These are phyloP conservation scores for Lodderomyces jiufengensis DNA, from an alignment of 1,139 yeast genomes.

Conservation along the genomic window DNA sequence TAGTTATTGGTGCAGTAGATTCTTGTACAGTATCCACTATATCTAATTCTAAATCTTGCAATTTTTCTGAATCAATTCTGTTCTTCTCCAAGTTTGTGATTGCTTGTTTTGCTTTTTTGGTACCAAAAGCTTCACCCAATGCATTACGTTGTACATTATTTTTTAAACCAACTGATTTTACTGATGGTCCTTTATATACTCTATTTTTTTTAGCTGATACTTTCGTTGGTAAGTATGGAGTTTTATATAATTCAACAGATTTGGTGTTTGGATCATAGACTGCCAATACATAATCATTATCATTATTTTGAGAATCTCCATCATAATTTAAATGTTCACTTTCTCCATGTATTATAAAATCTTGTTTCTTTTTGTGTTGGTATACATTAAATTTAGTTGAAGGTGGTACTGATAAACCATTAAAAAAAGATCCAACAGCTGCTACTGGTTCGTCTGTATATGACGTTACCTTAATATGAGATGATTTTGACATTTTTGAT, in stretches of 20 bases:
- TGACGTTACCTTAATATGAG: constrained; percentile 10
- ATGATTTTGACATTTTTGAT: constrained; percentile 3
- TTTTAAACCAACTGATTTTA: constrained; percentile 55
- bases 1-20: constrained; percentile 41
- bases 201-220: constrained; percentile 55
- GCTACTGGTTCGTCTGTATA: constrained; percentile 30
- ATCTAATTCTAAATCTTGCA: constrained; percentile 71
- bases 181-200: constrained; percentile 54
- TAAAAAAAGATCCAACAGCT: constrained; percentile 61
- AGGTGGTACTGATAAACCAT: constrained; percentile 71
- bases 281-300: constrained; percentile 56
- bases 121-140: constrained; percentile 95
- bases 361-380: constrained; percentile 47
- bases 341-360: constrained; percentile 71
- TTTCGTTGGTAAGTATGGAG: constrained; percentile 55
- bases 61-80: constrained; percentile 77
- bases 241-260: constrained; percentile 56
- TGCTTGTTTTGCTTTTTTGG: constrained; percentile 92
- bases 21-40: constrained; percentile 77
- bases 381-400: constrained; percentile 62
- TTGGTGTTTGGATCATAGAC: constrained; percentile 62
- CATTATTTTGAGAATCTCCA: constrained; percentile 46
- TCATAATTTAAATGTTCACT: constrained; percentile 67
- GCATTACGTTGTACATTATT: constrained; percentile 65
- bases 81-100: constrained; percentile 78